Percentiles rank a stretch among this genome's conserved stretches.
Conservation (phyloP, 192 early-diverging fungal genomes). For the Dimargaris xerosporica region DNA sequence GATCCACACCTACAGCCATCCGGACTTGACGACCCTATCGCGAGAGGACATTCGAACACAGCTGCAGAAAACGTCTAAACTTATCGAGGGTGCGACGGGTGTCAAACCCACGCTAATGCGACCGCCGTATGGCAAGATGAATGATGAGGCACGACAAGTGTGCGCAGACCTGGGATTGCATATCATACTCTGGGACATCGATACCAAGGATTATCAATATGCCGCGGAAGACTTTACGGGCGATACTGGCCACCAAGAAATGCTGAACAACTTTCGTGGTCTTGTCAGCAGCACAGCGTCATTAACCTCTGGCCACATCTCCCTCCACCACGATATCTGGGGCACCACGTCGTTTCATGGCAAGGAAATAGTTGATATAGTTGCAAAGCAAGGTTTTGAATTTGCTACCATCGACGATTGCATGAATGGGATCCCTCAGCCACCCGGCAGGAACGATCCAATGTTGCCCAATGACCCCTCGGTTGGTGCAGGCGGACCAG, state of each 20-base stretch:
- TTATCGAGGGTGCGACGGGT: neutral
- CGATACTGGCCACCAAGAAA: neutral
- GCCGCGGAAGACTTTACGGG: neutral
- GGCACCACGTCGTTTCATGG: neutral
- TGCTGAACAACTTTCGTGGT: neutral
- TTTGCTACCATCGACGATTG: no score
- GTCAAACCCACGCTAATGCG: slow-evolving; percentile 1
- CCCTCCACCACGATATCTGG: neutral
- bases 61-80: neutral
- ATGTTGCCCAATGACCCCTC: no score
- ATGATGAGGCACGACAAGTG: neutral
- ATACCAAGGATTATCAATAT: neutral
- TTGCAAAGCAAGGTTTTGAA: neutral
- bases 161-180: neutral
- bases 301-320: neutral
- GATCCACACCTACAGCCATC: neutral
- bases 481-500: no score
- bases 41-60: neutral
- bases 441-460: no score
- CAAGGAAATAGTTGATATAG: neutral
- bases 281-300: neutral
- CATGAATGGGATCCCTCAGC: no score
- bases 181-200: neutral
- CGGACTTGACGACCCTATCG: neutral
- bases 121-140: neutral